Conservation (phyloP, 768 basidiomycete genomes). For the Hydnomerulius pinastri region DNA sequence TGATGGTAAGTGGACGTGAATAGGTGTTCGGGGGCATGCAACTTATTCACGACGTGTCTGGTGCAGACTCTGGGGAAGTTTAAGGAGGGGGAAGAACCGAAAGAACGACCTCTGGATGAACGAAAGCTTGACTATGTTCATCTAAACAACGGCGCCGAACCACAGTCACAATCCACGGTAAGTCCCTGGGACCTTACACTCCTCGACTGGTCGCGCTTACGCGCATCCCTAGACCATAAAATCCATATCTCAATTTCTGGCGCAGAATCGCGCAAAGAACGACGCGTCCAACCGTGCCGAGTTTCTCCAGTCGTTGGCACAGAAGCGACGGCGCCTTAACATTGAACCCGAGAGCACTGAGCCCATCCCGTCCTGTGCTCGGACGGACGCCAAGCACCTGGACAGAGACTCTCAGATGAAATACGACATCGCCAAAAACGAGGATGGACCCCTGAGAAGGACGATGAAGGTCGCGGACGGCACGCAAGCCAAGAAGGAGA, state of each 20-base stretch:
- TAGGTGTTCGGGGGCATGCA: no score
- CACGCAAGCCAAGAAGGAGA: conserved; percentile 8
- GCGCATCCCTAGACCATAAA: conserved; percentile 55
- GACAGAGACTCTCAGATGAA: conserved; percentile 81
- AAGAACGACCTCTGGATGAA: conserved; percentile 53
- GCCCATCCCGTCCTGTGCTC: conserved; percentile 60
- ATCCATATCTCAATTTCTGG: conserved; percentile 71
- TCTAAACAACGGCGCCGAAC: conserved; percentile 44
- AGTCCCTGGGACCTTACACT: conserved; percentile 31
- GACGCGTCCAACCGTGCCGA: conserved; percentile 77
- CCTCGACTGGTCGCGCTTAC: background rate
- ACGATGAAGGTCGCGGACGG: conserved; percentile 44
- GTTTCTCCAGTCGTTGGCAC: conserved; percentile 61
- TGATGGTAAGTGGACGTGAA: conserved; percentile 52
- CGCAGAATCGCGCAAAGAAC: conserved; percentile 68
- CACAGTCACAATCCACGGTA: conserved; percentile 62
- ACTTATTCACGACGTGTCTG: conserved; percentile 1
- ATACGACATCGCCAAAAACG: conserved; percentile 86
- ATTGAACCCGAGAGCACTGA: conserved; percentile 36
- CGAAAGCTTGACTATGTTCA: conserved; percentile 68
- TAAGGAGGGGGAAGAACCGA: conserved; percentile 25
- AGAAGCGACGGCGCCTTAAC: conserved; percentile 51
- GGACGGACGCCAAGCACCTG: conserved; percentile 68
- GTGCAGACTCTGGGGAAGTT: conserved; percentile 32
- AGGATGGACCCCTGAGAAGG: conserved; percentile 70